Evolutionary conservation across 2,329 filamentous ascomycete species (phyloP).

Genomic region (Nakataea oryzae): DNA sequence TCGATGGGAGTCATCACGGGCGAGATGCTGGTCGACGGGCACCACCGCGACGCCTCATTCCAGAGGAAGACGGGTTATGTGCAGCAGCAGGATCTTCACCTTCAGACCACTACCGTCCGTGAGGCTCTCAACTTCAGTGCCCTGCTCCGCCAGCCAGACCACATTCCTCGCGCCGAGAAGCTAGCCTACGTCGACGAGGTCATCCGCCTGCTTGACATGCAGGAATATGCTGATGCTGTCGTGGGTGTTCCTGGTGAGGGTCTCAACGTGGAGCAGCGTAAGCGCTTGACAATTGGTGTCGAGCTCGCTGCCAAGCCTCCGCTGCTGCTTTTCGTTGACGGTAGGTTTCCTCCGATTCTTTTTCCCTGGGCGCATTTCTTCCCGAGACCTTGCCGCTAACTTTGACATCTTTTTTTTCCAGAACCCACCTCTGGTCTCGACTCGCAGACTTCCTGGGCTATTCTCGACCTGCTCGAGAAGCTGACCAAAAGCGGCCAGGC

Average conservation of each 20-base stretch:
- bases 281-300: conserved; percentile 52
- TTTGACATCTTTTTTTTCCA: background rate
- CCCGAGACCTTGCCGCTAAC: background rate
- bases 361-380: background rate
- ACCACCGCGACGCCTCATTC: conserved; percentile 23
- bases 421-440: conserved; percentile 66
- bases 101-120: conserved; percentile 43
- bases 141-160: conserved; percentile 44
- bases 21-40: conserved; percentile 55
- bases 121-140: conserved; percentile 45
- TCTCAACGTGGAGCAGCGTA: conserved; percentile 51
- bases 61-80: conserved; percentile 58
- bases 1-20: conserved; percentile 54
- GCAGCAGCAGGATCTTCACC: conserved; percentile 53
- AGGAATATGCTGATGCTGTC: conserved; percentile 54
- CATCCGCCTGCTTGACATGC: conserved; percentile 56
- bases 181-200: conserved; percentile 52
- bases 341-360: background rate
- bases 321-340: conserved; percentile 56
- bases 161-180: conserved; percentile 45
- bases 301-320: conserved; percentile 46
- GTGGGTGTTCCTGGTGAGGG: conserved; percentile 53
- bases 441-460: conserved; percentile 63
- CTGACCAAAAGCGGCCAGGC: conserved; percentile 41
- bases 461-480: conserved; percentile 58